These are phyloP conservation scores for Kodamaea laetipori DNA, from an alignment of 805 yeast species.

Conservation along the genomic window DNA sequence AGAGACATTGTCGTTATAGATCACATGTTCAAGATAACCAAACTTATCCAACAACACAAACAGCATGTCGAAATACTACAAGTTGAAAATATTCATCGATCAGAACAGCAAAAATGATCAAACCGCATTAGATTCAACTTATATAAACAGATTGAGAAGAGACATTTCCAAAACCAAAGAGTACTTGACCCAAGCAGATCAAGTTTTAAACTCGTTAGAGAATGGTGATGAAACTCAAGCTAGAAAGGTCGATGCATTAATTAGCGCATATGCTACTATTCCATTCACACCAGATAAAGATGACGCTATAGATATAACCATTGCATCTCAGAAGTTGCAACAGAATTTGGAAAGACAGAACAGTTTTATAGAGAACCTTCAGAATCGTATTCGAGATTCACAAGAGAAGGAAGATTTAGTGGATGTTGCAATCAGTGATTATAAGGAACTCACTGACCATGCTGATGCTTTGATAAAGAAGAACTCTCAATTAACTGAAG, in stretches of 20 bases:
- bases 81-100: not conserved
- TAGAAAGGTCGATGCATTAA: slow-evolving; percentile 22
- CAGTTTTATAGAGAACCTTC: not conserved
- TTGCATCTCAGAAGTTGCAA: slow-evolving; percentile 21
- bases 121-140: not conserved
- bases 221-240: slow-evolving; percentile 4
- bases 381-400: not conserved
- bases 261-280: slow-evolving; percentile 21
- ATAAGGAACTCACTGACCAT: slow-evolving; percentile 3
- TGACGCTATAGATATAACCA: slow-evolving; percentile 31
- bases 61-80: not conserved
- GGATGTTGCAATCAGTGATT: slow-evolving; percentile 6
- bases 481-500: not conserved
- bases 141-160: slow-evolving; percentile 4
- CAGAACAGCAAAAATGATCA: not conserved
- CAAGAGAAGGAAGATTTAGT: not conserved
- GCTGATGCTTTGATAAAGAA: slow-evolving; percentile 4
- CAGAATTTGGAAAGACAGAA: slow-evolving; percentile 8
- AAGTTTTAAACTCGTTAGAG: slow-evolving; percentile 15
- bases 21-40: no score
- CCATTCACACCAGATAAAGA: slow-evolving; percentile 31
- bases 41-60: no score
- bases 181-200: slow-evolving; percentile 27
- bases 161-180: slow-evolving; percentile 9
- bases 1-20: no score